Evolutionary conservation across 768 basidiomycete species (phyloP).

Genomic region (Hypholoma sublateritium): DNA sequence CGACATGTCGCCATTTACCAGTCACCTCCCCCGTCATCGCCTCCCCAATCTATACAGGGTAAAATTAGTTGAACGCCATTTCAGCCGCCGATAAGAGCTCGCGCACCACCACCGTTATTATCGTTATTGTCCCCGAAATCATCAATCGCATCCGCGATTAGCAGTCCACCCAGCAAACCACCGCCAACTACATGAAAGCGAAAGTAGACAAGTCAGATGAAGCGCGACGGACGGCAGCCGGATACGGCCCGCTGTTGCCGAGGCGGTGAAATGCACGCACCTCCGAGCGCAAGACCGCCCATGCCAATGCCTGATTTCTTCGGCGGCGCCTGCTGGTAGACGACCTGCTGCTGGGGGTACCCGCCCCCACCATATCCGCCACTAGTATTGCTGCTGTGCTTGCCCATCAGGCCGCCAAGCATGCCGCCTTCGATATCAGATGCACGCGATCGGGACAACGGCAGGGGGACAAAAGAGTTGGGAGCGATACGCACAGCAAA

Average conservation of each 20-base stretch:
- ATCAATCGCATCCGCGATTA: constrained; percentile 54
- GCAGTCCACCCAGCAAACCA: constrained; percentile 63
- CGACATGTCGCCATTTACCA: constrained; percentile 9
- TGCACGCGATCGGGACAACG: neutral
- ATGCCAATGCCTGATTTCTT: constrained; percentile 50
- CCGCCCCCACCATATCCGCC: constrained; percentile 14
- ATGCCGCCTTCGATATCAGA: constrained; percentile 8
- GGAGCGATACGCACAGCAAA: constrained; percentile 5
- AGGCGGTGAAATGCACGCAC: constrained; percentile 27
- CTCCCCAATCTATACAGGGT: constrained; percentile 12
- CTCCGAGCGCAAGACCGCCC: constrained; percentile 46
- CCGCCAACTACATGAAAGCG: constrained; percentile 44
- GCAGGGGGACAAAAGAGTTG: neutral
- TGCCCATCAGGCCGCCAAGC: constrained; percentile 23
- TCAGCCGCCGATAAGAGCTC: neutral
- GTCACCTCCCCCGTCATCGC: constrained; percentile 19
- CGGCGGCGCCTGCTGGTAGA: constrained; percentile 34
- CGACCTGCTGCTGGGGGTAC: constrained; percentile 27
- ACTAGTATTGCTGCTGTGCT: constrained; percentile 12
- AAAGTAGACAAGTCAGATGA: neutral
- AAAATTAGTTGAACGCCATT: neutral
- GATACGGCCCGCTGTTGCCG: neutral
- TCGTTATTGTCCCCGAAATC: constrained; percentile 24
- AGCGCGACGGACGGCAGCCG: neutral
- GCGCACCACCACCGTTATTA: constrained; percentile 11